Base-by-base conservation (phyloP, 2,329 filamentous ascomycete species). In the Ophiocordyceps sinensis region DNA sequence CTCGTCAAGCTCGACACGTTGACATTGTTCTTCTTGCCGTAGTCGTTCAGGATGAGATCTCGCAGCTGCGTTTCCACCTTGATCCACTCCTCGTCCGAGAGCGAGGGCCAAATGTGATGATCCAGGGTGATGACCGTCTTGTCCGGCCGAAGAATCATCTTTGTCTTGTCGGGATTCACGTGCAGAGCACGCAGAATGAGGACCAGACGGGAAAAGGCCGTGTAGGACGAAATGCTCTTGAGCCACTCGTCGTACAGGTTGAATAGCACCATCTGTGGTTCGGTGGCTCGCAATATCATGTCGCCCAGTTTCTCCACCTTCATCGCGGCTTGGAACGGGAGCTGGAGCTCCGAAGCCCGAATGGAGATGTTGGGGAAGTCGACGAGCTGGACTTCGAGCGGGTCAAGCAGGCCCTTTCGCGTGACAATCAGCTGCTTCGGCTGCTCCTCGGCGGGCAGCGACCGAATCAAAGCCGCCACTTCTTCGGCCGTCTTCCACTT, bases 401-500 rank as follows among this genome's bases (percentile, higher is more conserved):
- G 91, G 73, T 98, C 91, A 39, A 98, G 68, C 39, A 98, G 73
- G 76, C 91, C 91, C 68, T 98, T 98, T 43, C 91, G 78, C 7
- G 93, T 98, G 39, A 98, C 91, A 52, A 98, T 98, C 34, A 98
- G 78, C 65, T 98, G 91, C 66, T 96, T 96, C 31, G 91, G 91
- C 59, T 98, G 93, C 63, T 98, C 93, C 69, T 98, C 91, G 7
- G 95, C 87, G 0, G 91, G 91, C 35, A 98, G 64, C 1, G 91
- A 98, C 50, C 91, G 79, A 58, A 98, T 98, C 36, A 98, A 73
- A 17, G 91, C 93, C 5, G 91, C 91, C 3, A 98, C 93, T 86
- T 98, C 91, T 79, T 98, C 91, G 2, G 91, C 91, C 14, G 91
- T 98, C 73, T 98, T 98, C 91, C 91, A 98, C 60, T 98, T 98